Conservation (phyloP, 176 grass and related monocot species). For the Poa annua region DNA sequence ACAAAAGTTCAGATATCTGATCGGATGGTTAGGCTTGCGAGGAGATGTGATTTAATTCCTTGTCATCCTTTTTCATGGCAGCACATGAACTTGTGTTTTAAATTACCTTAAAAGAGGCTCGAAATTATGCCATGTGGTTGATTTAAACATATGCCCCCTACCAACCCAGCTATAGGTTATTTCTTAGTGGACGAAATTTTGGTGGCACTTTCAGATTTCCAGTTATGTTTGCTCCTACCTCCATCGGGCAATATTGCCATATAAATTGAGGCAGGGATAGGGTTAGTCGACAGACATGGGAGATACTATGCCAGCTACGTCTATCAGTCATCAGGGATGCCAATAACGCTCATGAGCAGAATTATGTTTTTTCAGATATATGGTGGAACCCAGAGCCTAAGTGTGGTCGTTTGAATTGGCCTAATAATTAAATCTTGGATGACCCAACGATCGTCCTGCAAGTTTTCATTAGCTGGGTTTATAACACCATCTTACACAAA, state of each 20-base stretch:
- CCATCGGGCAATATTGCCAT: neutral
- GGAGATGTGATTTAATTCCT: neutral
- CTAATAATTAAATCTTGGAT: constrained; percentile 6
- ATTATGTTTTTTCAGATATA: constrained; percentile 20
- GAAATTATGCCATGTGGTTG: neutral
- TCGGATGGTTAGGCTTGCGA: neutral
- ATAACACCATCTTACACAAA: neutral
- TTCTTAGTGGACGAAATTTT: neutral
- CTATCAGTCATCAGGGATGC: neutral
- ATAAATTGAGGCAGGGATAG: neutral
- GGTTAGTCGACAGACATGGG: neutral
- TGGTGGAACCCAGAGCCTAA: neutral
- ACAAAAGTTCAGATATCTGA: neutral
- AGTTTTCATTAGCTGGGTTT: neutral
- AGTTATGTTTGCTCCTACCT: neutral
- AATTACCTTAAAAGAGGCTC: neutral
- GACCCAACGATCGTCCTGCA: neutral
- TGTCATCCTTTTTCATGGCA: neutral
- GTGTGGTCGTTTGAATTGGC: neutral
- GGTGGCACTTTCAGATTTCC: neutral
- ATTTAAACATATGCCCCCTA: neutral
- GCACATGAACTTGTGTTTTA: neutral
- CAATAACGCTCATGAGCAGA: neutral
- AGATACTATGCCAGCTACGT: neutral
- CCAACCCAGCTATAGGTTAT: neutral